Evolutionary conservation across 345 rosid species (phyloP).

Genomic region (Gossypium thurberi): DNA sequence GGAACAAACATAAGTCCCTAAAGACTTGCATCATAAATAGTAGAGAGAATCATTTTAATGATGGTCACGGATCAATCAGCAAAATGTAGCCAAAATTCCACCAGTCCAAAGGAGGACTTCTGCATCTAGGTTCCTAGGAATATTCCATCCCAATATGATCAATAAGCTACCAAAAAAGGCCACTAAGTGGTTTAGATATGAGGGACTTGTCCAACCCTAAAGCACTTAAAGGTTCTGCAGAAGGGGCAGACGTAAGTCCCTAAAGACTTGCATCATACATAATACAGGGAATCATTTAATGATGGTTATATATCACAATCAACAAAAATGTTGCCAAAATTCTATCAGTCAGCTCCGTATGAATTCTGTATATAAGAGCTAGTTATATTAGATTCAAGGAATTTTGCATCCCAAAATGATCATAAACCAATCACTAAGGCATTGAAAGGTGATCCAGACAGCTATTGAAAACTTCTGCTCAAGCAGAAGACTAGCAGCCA

Average conservation of each 20-base stretch:
- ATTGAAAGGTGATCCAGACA: neutral
- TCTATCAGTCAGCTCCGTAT: neutral
- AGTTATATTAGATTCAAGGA: neutral
- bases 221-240: neutral
- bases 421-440: conserved; percentile 1
- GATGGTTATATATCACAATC: neutral
- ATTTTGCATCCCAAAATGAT: neutral
- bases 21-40: too few relatives aligned
- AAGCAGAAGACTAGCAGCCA: neutral
- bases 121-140: too few relatives aligned
- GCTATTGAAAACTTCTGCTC: neutral
- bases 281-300: neutral
- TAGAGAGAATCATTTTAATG: too few relatives aligned
- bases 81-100: too few relatives aligned
- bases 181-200: too few relatives aligned
- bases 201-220: too few relatives aligned
- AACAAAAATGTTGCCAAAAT: neutral
- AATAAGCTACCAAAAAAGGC: too few relatives aligned
- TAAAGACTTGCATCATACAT: neutral
- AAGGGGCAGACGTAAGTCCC: neutral
- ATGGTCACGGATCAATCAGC: too few relatives aligned
- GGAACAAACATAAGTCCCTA: too few relatives aligned
- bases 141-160: too few relatives aligned
- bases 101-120: too few relatives aligned
- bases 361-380: neutral